Conservation (phyloP, 192 early-diverging fungal species). For the Rhizophagus sp. region DNA sequence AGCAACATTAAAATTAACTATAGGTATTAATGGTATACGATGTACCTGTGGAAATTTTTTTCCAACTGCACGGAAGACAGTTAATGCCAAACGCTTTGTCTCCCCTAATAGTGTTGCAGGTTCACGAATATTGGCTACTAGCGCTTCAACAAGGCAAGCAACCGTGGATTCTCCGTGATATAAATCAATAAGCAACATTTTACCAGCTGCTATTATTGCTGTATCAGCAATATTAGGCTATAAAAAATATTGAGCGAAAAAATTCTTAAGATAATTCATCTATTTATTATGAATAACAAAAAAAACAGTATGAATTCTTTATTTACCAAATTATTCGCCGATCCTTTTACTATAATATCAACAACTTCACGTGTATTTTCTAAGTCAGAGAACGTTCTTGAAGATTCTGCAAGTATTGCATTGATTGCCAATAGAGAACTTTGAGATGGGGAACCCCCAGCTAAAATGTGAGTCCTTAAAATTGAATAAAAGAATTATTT, state of each 20-base stretch:
- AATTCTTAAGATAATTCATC: neutral
- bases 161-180: slow-evolving; percentile 46
- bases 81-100: slow-evolving; percentile 43
- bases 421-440: slow-evolving; percentile 52
- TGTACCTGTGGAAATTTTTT: slow-evolving; percentile 39
- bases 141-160: slow-evolving; percentile 32
- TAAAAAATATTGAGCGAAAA: neutral
- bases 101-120: slow-evolving; percentile 32
- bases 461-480: slow-evolving; percentile 40
- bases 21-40: slow-evolving; percentile 11
- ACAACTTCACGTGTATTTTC: slow-evolving; percentile 38
- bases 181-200: slow-evolving; percentile 50
- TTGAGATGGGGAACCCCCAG: slow-evolving; percentile 30
- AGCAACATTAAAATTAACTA: neutral
- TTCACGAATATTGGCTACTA: slow-evolving; percentile 36
- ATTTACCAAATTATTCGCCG: slow-evolving; percentile 28
- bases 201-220: slow-evolving; percentile 55
- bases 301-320: neutral
- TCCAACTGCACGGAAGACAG: slow-evolving; percentile 39
- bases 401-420: slow-evolving; percentile 48
- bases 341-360: slow-evolving; percentile 27
- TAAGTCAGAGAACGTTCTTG: slow-evolving; percentile 46
- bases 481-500: slow-evolving; percentile 19
- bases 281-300: neutral
- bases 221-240: slow-evolving; percentile 49